A percentile compares a stretch with the other conserved stretches of the same genome.
These are phyloP conservation scores for Candida schatavii DNA, from an alignment of 805 yeast species.

Conservation along the genomic window DNA sequence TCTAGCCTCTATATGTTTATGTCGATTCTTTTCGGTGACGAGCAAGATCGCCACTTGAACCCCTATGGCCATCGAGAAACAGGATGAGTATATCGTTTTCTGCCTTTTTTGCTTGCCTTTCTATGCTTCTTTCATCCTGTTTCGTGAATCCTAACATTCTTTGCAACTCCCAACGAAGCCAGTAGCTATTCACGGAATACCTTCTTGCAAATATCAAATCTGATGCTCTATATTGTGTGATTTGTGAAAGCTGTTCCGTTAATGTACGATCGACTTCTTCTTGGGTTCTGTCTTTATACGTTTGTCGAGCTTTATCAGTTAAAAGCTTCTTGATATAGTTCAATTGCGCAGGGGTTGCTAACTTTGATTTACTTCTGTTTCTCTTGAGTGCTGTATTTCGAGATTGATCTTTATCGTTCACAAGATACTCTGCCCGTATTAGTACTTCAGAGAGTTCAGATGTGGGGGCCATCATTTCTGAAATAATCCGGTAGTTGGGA, in stretches of 20 bases:
- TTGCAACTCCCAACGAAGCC: conserved; percentile 31
- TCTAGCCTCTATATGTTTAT: too few species aligned
- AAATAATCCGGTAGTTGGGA: conserved; percentile 9
- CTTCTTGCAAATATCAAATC: conserved; percentile 28
- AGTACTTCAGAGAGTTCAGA: neutral
- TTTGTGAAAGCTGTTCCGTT: conserved; percentile 4
- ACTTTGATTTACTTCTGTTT: conserved; percentile 3
- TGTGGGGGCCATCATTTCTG: conserved; percentile 6
- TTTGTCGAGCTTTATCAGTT: conserved; percentile 6
- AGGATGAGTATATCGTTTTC: neutral
- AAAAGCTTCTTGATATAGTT: conserved; percentile 11
- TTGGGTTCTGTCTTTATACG: conserved; percentile 5
- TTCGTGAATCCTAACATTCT: conserved; percentile 24
- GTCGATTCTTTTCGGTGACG: too few species aligned
- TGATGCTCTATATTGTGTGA: conserved; percentile 15
- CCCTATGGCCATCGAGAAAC: too few species aligned
- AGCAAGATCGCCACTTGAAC: too few species aligned
- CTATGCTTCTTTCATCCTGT: conserved; percentile 7
- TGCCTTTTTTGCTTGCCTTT: conserved; percentile 3
- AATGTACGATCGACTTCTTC: conserved; percentile 5
- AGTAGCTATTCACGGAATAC: conserved; percentile 22
- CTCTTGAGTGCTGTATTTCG: neutral
- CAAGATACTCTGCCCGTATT: conserved; percentile 15
- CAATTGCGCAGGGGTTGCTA: conserved; percentile 15
- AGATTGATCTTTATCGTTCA: neutral